Evolutionary conservation across 73 alveolate species (phyloP).

Genomic region (Blepharisma stoltei): DNA sequence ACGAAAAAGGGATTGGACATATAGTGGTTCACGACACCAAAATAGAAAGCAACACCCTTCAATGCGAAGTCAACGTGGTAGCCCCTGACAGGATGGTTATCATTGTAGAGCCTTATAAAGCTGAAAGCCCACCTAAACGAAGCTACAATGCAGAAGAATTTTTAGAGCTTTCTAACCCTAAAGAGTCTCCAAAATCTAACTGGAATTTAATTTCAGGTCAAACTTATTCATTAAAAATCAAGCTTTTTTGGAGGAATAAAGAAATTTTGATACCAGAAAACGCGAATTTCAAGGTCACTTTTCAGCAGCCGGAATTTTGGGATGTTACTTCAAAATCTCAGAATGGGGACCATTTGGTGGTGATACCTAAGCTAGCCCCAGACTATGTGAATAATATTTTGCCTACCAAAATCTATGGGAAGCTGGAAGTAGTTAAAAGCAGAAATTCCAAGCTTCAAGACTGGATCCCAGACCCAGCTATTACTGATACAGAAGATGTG

Average conservation of each 20-base stretch:
- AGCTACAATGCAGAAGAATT: conserved; percentile 18
- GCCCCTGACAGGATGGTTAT: conserved; percentile 45
- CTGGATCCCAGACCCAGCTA: conserved; percentile 6
- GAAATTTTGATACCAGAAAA: conserved; percentile 18
- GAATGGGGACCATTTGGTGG: conserved; percentile 4
- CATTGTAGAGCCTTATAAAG: conserved; percentile 13
- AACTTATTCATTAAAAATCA: not conserved
- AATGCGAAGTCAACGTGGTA: conserved; percentile 46
- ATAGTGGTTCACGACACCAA: conserved; percentile 42
- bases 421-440: conserved; percentile 19
- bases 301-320: not conserved
- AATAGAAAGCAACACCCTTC: conserved; percentile 49
- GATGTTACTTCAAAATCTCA: not conserved
- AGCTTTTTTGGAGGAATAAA: conserved; percentile 15
- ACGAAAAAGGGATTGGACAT: conserved; percentile 33
- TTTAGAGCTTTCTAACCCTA: conserved; percentile 9
- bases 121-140: not conserved
- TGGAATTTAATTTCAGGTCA: conserved; percentile 22
- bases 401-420: conserved; percentile 21
- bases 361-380: not conserved
- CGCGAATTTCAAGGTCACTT: not conserved
- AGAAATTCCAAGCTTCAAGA: not conserved
- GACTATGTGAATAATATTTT: conserved; percentile 10
- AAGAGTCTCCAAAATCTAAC: conserved; percentile 6
- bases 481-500: conserved; percentile 42